Percentiles rank a stretch among this genome's conserved stretches.
These are phyloP conservation scores for Linnemannia exigua DNA, from an alignment of 192 early-diverging fungal genomes.

Conservation along the genomic window DNA sequence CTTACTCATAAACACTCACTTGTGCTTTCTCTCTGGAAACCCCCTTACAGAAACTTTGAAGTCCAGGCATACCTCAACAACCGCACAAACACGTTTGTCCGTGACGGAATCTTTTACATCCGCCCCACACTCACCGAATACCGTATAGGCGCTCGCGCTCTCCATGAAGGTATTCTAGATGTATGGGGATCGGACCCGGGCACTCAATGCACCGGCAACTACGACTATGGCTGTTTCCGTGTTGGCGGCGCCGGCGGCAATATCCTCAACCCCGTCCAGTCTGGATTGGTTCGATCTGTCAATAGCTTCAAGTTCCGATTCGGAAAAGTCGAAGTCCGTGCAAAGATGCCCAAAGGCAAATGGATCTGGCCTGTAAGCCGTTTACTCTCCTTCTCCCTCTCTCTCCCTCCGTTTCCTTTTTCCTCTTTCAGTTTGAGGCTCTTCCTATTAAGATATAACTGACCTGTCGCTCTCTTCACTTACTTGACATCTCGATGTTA, in stretches of 20 bases:
- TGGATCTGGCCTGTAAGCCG: slow-evolving; percentile 64
- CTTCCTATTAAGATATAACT: not conserved
- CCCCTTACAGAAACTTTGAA: slow-evolving; percentile 29
- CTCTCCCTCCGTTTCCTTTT: not conserved
- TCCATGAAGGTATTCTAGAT: slow-evolving; percentile 56
- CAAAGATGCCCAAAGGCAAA: slow-evolving; percentile 68
- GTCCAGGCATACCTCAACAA: slow-evolving; percentile 60
- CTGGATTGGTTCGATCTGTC: slow-evolving; percentile 61
- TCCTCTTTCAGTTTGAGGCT: not conserved
- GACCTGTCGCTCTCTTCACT: not conserved
- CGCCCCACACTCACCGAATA: slow-evolving; percentile 71
- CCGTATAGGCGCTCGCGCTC: slow-evolving; percentile 59
- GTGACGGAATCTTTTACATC: slow-evolving; percentile 71
- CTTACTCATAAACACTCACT: not conserved
- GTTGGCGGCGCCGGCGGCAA: slow-evolving; percentile 60
- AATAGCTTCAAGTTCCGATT: slow-evolving; percentile 64
- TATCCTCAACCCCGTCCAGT: slow-evolving; percentile 74
- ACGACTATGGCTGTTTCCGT: slow-evolving; percentile 61
- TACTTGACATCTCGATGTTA: not conserved
- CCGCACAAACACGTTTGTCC: slow-evolving; percentile 70
- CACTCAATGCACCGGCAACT: slow-evolving; percentile 41
- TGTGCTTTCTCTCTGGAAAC: too few species aligned
- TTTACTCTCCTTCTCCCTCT: not conserved
- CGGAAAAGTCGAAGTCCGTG: slow-evolving; percentile 70
- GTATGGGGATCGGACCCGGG: slow-evolving; percentile 53